Percentiles rank a stretch among this genome's conserved stretches.
phyloP scores from a whole-genome alignment of 2,329 filamentous ascomycete genomes.

The Rhynchosporium secalis region DNA sequence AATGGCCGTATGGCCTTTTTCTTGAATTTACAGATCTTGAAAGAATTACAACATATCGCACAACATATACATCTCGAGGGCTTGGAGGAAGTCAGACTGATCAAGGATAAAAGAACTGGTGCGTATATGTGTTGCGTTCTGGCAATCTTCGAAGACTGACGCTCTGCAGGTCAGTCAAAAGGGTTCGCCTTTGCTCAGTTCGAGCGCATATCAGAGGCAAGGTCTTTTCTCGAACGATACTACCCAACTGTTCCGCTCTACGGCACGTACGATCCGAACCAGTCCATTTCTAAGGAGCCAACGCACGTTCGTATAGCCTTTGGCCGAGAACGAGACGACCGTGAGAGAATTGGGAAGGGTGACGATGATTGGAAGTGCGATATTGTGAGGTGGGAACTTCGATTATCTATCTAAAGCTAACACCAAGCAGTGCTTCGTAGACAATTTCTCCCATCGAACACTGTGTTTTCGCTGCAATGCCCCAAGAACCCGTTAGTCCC shows the following conservation, averaged over 20 bases:
- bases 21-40: constrained; percentile 51
- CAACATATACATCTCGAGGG: constrained; percentile 50
- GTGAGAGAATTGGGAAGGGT: constrained; percentile 45
- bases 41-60: constrained; percentile 54
- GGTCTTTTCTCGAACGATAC: constrained; percentile 53
- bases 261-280: constrained; percentile 45
- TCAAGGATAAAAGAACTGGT: constrained; percentile 60
- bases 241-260: constrained; percentile 52
- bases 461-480: constrained; percentile 61
- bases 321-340: constrained; percentile 54
- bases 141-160: constrained; percentile 18
- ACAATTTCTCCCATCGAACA: constrained; percentile 57
- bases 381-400: constrained; percentile 43
- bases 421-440: constrained; percentile 49
- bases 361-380: constrained; percentile 59
- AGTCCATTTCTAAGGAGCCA: constrained; percentile 45
- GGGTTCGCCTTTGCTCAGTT: constrained; percentile 59
- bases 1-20: constrained; percentile 39
- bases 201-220: constrained; percentile 48
- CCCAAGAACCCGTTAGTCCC: constrained; percentile 50
- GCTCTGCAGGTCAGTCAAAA: constrained; percentile 50
- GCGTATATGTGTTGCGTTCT: constrained; percentile 26
- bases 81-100: constrained; percentile 58
- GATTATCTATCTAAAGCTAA: constrained; percentile 19
- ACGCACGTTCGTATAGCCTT: constrained; percentile 47